Evolutionary conservation across 2,329 filamentous ascomycete genomes (phyloP).

Genomic region (Ascochyta clinopodiicola): DNA sequence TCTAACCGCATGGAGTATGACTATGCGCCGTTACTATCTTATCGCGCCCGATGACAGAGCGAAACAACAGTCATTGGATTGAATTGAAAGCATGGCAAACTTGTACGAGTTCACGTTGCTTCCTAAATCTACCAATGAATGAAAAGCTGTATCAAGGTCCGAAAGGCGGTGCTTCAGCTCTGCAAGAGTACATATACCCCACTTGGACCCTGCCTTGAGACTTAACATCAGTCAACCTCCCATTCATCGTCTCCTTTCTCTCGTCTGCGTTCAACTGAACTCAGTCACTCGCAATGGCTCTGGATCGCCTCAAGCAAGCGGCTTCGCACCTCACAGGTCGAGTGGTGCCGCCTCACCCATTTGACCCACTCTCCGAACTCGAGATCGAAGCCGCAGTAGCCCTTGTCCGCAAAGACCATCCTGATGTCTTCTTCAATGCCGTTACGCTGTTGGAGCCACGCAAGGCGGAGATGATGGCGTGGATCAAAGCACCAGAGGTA

Average conservation of each 20-base stretch:
- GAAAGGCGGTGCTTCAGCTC: neutral
- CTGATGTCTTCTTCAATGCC: conserved; percentile 82
- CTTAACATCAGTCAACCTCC: neutral
- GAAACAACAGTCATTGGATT: conserved; percentile 10
- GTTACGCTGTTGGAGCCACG: conserved; percentile 84
- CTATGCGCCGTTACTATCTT: neutral
- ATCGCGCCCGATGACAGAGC: neutral
- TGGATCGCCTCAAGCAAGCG: conserved; percentile 69
- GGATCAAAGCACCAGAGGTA: conserved; percentile 71
- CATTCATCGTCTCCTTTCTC: neutral
- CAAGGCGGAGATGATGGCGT: conserved; percentile 82
- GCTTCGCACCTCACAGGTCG: conserved; percentile 66
- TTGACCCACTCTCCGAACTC: conserved; percentile 74
- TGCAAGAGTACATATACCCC: conserved; percentile 12
- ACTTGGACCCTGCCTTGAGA: conserved; percentile 1
- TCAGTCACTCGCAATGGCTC: conserved; percentile 56
- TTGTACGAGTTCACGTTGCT: neutral
- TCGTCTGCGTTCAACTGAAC: neutral
- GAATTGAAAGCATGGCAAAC: conserved; percentile 16
- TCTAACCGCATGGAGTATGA: conserved; percentile 8
- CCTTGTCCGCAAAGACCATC: conserved; percentile 72
- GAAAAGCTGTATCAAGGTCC: neutral
- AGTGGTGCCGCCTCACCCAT: conserved; percentile 67
- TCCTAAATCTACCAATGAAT: conserved; percentile 10
- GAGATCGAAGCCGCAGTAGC: conserved; percentile 78